Percentiles rank a stretch among this genome's conserved stretches.
Conservation (phyloP, 345 rosid species). For the Salix udensis region DNA sequence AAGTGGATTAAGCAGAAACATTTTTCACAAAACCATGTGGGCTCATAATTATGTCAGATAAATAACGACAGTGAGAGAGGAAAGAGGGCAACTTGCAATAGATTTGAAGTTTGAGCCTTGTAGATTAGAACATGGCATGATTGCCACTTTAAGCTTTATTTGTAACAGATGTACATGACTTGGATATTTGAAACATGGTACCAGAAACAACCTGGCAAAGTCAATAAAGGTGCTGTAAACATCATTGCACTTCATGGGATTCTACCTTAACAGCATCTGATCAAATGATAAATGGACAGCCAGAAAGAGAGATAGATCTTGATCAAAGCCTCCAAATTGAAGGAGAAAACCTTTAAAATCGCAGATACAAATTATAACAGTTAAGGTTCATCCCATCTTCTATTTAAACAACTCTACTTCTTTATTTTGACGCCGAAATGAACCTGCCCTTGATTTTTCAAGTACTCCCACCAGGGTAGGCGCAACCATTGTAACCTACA, state of each 20-base stretch:
- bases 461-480: slow-evolving; percentile 56
- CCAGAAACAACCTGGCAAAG: background rate
- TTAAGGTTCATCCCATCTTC: slow-evolving; percentile 12
- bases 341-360: slow-evolving; percentile 21
- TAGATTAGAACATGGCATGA: background rate
- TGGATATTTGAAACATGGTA: background rate
- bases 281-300: background rate
- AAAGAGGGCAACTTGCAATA: background rate
- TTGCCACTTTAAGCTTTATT: background rate
- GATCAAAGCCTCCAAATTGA: background rate
- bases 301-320: no score
- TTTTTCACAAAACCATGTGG: background rate
- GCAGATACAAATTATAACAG: slow-evolving; percentile 1
- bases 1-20: background rate
- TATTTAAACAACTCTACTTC: background rate
- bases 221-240: background rate
- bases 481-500: slow-evolving; percentile 59
- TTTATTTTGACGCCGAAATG: background rate
- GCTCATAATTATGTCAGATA: background rate
- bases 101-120: background rate
- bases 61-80: background rate
- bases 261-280: background rate
- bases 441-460: slow-evolving; percentile 23
- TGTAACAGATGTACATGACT: background rate
- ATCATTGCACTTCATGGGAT: background rate